Evolutionary conservation across 2,329 filamentous ascomycete species (phyloP).

Genomic region (Trichophyton rubrum): DNA sequence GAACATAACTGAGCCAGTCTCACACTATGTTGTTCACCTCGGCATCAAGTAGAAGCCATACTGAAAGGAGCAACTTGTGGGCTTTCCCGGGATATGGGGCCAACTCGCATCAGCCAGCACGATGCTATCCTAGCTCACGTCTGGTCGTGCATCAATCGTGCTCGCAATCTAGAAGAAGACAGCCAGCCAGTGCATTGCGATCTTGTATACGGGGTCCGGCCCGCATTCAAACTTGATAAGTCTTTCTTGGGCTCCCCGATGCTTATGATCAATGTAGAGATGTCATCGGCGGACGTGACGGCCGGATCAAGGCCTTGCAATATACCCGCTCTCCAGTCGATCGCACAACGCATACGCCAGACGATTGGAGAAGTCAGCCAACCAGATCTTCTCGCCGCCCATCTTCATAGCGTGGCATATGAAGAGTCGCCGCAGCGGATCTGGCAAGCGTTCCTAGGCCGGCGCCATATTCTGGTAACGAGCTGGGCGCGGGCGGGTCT

Average conservation of each 20-base stretch:
- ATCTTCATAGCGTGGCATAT: constrained; percentile 33
- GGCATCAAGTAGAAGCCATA: constrained; percentile 25
- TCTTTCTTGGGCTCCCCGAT: not conserved
- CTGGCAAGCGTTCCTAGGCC: constrained; percentile 38
- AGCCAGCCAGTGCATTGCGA: not conserved
- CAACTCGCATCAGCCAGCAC: constrained; percentile 28
- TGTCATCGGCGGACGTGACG: not conserved
- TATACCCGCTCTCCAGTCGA: not conserved
- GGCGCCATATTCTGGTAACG: constrained; percentile 33
- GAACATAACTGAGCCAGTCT: constrained; percentile 12
- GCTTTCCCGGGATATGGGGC: constrained; percentile 7
- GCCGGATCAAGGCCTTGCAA: not conserved
- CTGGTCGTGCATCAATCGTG: constrained; percentile 35
- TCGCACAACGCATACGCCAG: not conserved
- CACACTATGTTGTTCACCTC: constrained; percentile 29
- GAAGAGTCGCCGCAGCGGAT: constrained; percentile 37
- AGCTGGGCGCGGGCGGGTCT: constrained; percentile 32
- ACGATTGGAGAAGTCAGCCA: not conserved
- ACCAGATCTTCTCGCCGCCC: constrained; percentile 21
- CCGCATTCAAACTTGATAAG: not conserved
- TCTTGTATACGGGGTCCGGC: not conserved
- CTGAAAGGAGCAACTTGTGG: constrained; percentile 13
- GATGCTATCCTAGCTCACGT: constrained; percentile 38
- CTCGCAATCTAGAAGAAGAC: constrained; percentile 11
- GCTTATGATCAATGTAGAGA: not conserved